Conservation (phyloP, 106 monocot species). For the Gastrodia elata region DNA sequence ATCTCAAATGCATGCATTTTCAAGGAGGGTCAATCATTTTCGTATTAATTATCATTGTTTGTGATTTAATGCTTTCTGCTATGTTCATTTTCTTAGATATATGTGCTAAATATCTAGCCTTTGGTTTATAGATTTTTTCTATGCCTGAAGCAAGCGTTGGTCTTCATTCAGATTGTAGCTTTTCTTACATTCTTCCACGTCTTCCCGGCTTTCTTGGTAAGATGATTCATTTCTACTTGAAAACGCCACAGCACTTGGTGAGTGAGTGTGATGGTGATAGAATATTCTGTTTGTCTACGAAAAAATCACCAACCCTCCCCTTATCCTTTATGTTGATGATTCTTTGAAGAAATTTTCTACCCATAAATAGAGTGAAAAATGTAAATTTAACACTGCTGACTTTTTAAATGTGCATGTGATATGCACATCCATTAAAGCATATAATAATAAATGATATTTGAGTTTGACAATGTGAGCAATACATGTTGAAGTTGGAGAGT, state of each 20-base stretch:
- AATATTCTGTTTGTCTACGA: background rate
- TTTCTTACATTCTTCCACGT: slow-evolving; percentile 84
- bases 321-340: background rate
- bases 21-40: no score
- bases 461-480: background rate
- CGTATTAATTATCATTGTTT: background rate
- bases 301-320: background rate
- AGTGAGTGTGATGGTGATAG: background rate
- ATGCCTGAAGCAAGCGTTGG: slow-evolving; percentile 84
- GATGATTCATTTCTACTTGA: background rate
- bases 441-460: background rate
- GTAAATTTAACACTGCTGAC: background rate
- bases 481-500: background rate
- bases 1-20: no score
- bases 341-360: background rate
- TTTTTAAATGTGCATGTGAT: background rate
- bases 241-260: background rate
- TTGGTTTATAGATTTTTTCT: slow-evolving; percentile 52
- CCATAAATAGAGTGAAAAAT: background rate
- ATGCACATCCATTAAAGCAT: background rate
- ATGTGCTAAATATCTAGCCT: background rate
- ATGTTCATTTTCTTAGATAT: background rate
- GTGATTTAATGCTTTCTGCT: background rate
- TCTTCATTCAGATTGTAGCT: slow-evolving; percentile 91
- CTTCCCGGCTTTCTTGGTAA: slow-evolving; percentile 83